phyloP scores from a whole-genome alignment of 1,139 yeast species.

The Torulaspora pretoriensis region DNA sequence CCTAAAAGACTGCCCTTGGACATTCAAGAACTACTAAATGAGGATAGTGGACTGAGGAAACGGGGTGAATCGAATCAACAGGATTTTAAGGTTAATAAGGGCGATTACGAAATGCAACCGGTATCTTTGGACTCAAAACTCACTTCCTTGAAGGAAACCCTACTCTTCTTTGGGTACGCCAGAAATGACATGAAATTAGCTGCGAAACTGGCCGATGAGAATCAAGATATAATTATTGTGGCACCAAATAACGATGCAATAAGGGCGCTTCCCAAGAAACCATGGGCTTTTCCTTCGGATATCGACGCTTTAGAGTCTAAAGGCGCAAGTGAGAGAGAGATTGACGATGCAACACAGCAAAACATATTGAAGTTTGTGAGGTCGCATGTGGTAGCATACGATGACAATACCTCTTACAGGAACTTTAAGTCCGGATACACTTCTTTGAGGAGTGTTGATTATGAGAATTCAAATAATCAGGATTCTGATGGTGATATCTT shows the following conservation, averaged over 20 bases:
- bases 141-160: conserved; percentile 20
- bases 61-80: conserved; percentile 13
- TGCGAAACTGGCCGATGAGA: conserved; percentile 16
- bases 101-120: conserved; percentile 5
- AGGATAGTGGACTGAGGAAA: conserved; percentile 11
- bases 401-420: conserved; percentile 18
- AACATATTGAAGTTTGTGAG: conserved; percentile 52
- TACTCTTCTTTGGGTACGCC: conserved; percentile 24
- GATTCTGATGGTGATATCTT: conserved; percentile 40
- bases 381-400: conserved; percentile 47
- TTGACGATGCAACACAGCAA: conserved; percentile 42
- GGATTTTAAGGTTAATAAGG: conserved; percentile 6
- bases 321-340: conserved; percentile 38
- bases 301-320: conserved; percentile 35
- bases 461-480: conserved; percentile 17
- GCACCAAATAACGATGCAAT: conserved; percentile 62
- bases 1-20: conserved; percentile 16
- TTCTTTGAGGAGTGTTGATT: conserved; percentile 24
- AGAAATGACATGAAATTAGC: conserved; percentile 23
- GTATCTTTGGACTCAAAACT: conserved; percentile 23
- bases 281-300: conserved; percentile 64
- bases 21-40: conserved; percentile 8
- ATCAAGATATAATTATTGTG: conserved; percentile 42
- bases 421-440: conserved; percentile 22
- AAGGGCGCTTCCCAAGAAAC: conserved; percentile 43